Evolutionary conservation across 2,329 filamentous ascomycete genomes (phyloP).

Genomic region (Pseudocercospora macadamiae): DNA sequence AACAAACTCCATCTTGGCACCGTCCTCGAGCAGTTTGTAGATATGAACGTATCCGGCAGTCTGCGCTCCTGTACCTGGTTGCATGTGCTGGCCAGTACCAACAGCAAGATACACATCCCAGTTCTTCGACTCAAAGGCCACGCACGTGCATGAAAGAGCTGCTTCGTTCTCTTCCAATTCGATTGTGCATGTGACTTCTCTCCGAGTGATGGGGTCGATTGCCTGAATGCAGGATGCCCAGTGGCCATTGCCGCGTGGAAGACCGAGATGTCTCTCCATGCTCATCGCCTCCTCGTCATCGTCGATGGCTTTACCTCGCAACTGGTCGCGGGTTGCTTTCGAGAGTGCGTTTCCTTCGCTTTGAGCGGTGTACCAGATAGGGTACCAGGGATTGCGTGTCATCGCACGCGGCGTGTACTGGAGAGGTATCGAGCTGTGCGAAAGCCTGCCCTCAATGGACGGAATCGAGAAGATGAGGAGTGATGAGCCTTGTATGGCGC

Average conservation of each 20-base stretch:
- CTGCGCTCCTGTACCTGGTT: slow-evolving; percentile 25
- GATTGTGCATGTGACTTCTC: slow-evolving; percentile 68
- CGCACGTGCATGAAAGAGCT: slow-evolving; percentile 80
- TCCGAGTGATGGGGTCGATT: slow-evolving; percentile 69
- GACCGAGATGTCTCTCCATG: slow-evolving; percentile 74
- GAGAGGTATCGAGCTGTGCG: slow-evolving; percentile 60
- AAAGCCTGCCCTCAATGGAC: slow-evolving; percentile 31
- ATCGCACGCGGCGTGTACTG: slow-evolving; percentile 89
- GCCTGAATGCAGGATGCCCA: slow-evolving; percentile 97
- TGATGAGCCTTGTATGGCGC: slow-evolving; percentile 38
- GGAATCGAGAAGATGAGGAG: slow-evolving; percentile 70
- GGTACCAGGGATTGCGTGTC: slow-evolving; percentile 81
- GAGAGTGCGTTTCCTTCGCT: slow-evolving; percentile 90
- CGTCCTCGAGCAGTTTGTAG: slow-evolving; percentile 84
- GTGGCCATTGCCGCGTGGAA: slow-evolving; percentile 77
- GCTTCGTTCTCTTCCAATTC: slow-evolving; percentile 89
- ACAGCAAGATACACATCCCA: slow-evolving; percentile 91
- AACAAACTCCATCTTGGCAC: slow-evolving; percentile 87
- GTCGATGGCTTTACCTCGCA: slow-evolving; percentile 24
- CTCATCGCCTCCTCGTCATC: slow-evolving; percentile 25
- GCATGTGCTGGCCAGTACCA: slow-evolving; percentile 88
- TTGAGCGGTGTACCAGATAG: slow-evolving; percentile 92
- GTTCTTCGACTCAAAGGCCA: slow-evolving; percentile 85
- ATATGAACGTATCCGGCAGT: slow-evolving; percentile 79
- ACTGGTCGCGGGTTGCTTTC: slow-evolving; percentile 64